These are phyloP conservation scores for Maudiozyma humilis DNA, from an alignment of 1,139 yeast species.

Conservation along the genomic window DNA sequence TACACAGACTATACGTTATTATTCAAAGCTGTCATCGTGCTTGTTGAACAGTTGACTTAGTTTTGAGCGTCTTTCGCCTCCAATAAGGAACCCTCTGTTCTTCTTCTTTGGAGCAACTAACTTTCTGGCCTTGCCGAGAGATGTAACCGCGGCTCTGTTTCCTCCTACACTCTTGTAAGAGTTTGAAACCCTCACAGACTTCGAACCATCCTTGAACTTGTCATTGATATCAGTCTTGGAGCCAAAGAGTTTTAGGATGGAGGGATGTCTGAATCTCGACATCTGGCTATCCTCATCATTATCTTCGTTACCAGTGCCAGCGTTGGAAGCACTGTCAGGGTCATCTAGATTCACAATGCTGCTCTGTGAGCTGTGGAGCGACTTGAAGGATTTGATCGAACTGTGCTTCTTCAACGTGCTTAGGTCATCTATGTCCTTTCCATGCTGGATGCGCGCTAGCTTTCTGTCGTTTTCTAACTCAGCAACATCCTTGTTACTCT, in stretches of 20 bases:
- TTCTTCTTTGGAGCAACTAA: conserved; percentile 24
- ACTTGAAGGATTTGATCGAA: conserved; percentile 27
- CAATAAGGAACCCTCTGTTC: conserved; percentile 2
- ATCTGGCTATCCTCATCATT: conserved; percentile 11
- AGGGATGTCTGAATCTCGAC: conserved; percentile 37
- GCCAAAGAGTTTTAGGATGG: conserved; percentile 43
- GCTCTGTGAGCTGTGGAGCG: neutral
- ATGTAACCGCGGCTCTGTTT: conserved; percentile 52
- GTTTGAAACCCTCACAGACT: conserved; percentile 51
- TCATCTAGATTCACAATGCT: conserved; percentile 25
- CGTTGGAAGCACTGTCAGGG: neutral
- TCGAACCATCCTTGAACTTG: conserved; percentile 37
- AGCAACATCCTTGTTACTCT: conserved; percentile 32
- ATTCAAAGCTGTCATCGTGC: conserved; percentile 7
- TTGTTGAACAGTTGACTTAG: conserved; percentile 7
- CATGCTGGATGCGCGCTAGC: conserved; percentile 32
- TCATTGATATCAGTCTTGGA: conserved; percentile 35
- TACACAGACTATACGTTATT: neutral
- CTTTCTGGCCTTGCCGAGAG: conserved; percentile 36
- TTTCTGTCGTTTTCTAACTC: conserved; percentile 34
- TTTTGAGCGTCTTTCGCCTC: neutral
- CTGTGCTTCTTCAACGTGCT: conserved; percentile 43
- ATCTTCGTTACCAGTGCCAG: neutral
- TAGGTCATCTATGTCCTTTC: conserved; percentile 36
- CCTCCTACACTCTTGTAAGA: conserved; percentile 51